Conservation (phyloP, 805 yeast species). For the Pichia occidentalis region DNA sequence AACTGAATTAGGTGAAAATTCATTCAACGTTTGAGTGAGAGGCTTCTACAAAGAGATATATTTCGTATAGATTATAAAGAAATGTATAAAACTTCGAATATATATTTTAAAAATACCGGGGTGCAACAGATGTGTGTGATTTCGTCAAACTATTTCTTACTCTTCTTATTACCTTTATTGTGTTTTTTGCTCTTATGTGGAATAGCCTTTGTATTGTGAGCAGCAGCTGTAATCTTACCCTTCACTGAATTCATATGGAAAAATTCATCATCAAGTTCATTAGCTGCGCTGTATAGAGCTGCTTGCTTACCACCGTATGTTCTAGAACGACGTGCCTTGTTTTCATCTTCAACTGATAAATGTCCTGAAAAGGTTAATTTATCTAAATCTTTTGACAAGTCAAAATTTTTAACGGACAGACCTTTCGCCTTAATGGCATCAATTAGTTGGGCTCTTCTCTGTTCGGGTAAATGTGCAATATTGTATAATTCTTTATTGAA, state of each 20-base stretch:
- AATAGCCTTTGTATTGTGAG: conserved; percentile 48
- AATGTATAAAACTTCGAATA: too few species aligned
- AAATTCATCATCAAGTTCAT: conserved; percentile 79
- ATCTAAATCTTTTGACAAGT: conserved; percentile 62
- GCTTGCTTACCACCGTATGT: conserved; percentile 79
- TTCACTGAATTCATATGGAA: conserved; percentile 60
- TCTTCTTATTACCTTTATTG: conserved; percentile 41
- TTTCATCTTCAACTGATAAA: conserved; percentile 43
- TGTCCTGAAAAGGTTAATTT: conserved; percentile 77
- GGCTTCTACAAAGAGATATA: too few species aligned
- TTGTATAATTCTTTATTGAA: conserved; percentile 77
- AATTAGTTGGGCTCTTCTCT: conserved; percentile 64
- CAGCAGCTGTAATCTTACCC: conserved; percentile 65
- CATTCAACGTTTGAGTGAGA: too few species aligned
- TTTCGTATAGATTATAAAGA: too few species aligned
- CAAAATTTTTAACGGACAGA: conserved; percentile 44
- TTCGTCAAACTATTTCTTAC: too few species aligned
- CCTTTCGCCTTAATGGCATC: conserved; percentile 57
- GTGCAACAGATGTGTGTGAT: too few species aligned
- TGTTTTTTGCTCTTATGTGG: conserved; percentile 74
- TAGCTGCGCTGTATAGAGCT: conserved; percentile 69
- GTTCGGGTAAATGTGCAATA: conserved; percentile 57
- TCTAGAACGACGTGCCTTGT: conserved; percentile 39
- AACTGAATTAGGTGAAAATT: conserved; percentile 53
- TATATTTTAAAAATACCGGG: too few species aligned